Evolutionary conservation across 495 filamentous ascomycete species (phyloP).

Genomic region (Penicillium silybi): DNA sequence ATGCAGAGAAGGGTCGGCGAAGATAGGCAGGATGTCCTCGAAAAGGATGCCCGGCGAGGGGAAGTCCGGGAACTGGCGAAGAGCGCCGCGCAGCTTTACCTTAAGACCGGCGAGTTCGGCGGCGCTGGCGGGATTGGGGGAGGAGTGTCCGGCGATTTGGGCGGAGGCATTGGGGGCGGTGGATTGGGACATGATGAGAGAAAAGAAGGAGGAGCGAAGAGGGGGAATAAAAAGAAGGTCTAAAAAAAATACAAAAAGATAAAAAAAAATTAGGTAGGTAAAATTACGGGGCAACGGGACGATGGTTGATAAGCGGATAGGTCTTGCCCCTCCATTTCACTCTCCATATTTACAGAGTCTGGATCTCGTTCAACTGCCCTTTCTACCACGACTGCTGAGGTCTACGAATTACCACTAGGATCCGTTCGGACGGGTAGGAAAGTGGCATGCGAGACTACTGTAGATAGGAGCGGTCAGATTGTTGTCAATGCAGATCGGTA

Average conservation of each 20-base stretch:
- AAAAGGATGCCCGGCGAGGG: constrained; percentile 92
- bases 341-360: background rate
- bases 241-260: constrained; percentile 17
- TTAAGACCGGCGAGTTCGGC: constrained; percentile 92
- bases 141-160: constrained; percentile 46
- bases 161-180: constrained; percentile 43
- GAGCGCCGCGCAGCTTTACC: constrained; percentile 61
- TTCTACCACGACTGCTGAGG: no score
- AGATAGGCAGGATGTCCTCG: constrained; percentile 97
- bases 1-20: constrained; percentile 75
- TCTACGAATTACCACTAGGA: no score
- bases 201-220: constrained; percentile 31
- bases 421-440: no score
- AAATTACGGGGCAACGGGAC: constrained; percentile 14
- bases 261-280: constrained; percentile 23
- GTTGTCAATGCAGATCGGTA: background rate
- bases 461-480: background rate
- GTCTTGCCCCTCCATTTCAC: constrained; percentile 12
- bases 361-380: no score
- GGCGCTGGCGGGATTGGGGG: constrained; percentile 63
- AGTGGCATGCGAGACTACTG: no score
- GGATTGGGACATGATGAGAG: constrained; percentile 57
- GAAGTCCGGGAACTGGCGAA: constrained; percentile 87
- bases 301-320: constrained; percentile 20
- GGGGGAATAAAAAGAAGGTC: constrained; percentile 20